Evolutionary conservation across 164 flowering plant species (phyloP).

Genomic region (Tetrastigma voinierianum): DNA sequence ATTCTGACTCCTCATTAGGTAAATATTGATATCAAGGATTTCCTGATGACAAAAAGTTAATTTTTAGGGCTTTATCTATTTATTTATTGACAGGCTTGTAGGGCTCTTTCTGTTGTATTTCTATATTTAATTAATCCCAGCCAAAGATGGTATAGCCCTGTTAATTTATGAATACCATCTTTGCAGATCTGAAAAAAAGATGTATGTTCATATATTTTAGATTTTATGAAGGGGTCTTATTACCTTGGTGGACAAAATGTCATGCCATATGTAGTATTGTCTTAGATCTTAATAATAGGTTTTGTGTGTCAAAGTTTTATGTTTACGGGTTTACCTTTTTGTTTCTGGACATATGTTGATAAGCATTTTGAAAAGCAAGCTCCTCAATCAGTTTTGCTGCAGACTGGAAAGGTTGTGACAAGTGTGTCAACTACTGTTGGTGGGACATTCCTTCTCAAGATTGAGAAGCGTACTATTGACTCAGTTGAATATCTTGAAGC

Average conservation of each 20-base stretch:
- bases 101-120: no score
- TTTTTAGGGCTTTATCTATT: no score
- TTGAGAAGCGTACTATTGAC: conserved; percentile 54
- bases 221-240: not conserved
- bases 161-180: no score
- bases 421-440: conserved; percentile 34
- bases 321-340: not conserved
- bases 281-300: not conserved
- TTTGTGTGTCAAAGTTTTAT: not conserved
- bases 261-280: not conserved
- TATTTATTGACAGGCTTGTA: no score
- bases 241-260: not conserved
- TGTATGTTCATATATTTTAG: no score
- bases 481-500: conserved; percentile 61
- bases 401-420: conserved; percentile 78
- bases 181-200: no score
- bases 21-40: no score
- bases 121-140: no score
- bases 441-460: conserved; percentile 63
- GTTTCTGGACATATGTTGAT: not conserved
- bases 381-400: conserved; percentile 56
- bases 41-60: no score
- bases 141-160: no score
- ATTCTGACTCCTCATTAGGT: no score
- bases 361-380: conserved; percentile 13